Evolutionary conservation across 306 rosid genomes (phyloP), one percentile per base, ranked within the genome.

Genomic region (Vigna angularis): DNA sequence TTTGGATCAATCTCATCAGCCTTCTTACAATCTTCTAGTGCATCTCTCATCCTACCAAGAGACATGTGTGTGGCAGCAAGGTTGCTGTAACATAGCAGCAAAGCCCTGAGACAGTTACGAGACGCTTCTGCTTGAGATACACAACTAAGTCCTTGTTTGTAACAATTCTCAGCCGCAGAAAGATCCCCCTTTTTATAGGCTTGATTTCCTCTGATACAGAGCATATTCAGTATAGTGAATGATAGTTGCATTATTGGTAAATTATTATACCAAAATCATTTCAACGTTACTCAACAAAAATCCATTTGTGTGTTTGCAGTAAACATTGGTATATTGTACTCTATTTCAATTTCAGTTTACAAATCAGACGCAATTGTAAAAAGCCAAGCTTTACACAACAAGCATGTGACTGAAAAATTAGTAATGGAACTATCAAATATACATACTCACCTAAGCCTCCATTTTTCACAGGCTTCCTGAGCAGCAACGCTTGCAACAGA

Each of bases 71-170:
- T 90, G 73, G 99, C 99, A 86, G 97, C 98, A 70, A 97, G 94
- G 86, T 95, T 95, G 88, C 99, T 95, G 79, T 95, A 95, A 79
- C 99, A 93, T 13, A 95, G 91, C 90, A 95, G 88, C 89, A 93
- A 83, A 45, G 91, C 93, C 88, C 96, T 90, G 58, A 93, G 93
- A 85, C 94, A 86, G 88, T 90, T 90, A 74, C 86, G 89, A 45
- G 94, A 90, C 49, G 94, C 83, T 83, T 84, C 92, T 57, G 81
- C 86, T 72, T 76, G 80, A 40, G 93, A 83, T 63, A 93, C 68
- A 82, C 93, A 83, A 65, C 77, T 79, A 63, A 95, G 85, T 79
- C 99, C 98, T 85, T 84, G 79, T 49, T 92, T 90, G 85, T 91
- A 95, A 90, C 73, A 90, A 66, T 86, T 92, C 86, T 93, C 99